Base-by-base conservation (phyloP, 768 basidiomycete genomes). In the Boletus rufocinnamomeus region DNA sequence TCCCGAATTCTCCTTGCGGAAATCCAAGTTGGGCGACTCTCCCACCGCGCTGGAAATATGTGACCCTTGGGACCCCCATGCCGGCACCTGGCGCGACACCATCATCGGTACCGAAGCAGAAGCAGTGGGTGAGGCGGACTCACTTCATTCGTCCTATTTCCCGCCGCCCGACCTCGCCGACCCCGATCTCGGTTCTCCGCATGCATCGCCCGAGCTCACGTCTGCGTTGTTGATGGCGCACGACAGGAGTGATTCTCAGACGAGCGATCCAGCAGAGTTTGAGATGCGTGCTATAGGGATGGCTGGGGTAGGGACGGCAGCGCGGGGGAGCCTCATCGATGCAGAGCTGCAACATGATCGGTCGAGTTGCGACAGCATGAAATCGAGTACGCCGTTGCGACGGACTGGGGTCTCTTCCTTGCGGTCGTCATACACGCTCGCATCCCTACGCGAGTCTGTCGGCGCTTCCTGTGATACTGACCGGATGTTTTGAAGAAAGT, bases 231-330 rank as follows among this genome's bases (percentile, higher is more conserved):
- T 82, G 47, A 66, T 70, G 47, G 57, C 65, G 51, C 69, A 76
- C 44, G 73, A 74, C 40, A 51, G 57, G 44, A 53, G 21, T 30
- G 57, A 63, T 50, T 61, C 65, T 32, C 55, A 41, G n/a, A 48
- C 40, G 44, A 59, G 54, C 23, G 68, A 65, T n/a, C 5, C 28
- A 25, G 63, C 51, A 1, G 71, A 72, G 54, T 70, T 66, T 41
- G 73, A 58, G 21, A 28, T 62, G 59, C 21, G 16, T 4, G 50
- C 55, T 2, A 41, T 43, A 55, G 74, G 78, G 21, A 80, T 82
- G 81, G 76, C 76, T 11, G 81, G 81, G 10, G 60, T 82, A 10
- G 81, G 80, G 14, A 82, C 80, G 2, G 75, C 73, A 6, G 72
- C 72, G 32, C 64, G 78, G 3, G 67, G 75, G 27, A 72, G 76